Evolutionary conservation across 2,329 filamentous ascomycete species (phyloP).

Genomic region (Thelonectria blattea): DNA sequence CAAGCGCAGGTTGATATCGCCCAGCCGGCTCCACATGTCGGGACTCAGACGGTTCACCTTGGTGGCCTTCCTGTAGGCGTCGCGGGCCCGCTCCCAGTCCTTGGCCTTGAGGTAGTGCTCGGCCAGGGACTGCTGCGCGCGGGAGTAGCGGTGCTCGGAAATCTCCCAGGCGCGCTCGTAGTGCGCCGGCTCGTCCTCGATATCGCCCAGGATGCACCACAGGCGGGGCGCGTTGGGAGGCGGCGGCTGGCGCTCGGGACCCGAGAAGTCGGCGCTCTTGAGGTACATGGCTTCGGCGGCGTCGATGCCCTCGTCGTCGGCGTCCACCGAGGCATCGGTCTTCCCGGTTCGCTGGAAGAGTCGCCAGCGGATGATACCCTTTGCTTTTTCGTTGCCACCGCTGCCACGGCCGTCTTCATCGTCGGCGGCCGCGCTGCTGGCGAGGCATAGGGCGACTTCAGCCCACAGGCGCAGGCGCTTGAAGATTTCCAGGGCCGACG

Average conservation of each 20-base stretch:
- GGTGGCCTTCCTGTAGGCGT: slow-evolving; percentile 80
- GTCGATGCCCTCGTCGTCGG: slow-evolving; percentile 57
- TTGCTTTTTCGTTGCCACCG: slow-evolving; percentile 79
- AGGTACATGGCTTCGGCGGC: slow-evolving; percentile 60
- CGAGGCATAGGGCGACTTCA: slow-evolving; percentile 90
- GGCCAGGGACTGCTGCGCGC: slow-evolving; percentile 86
- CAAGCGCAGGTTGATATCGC: slow-evolving; percentile 84
- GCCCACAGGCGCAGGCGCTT: slow-evolving; percentile 93
- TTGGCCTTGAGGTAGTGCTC: slow-evolving; percentile 74
- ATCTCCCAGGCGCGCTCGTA: slow-evolving; percentile 90
- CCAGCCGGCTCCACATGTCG: slow-evolving; percentile 86
- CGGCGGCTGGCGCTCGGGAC: slow-evolving; percentile 70
- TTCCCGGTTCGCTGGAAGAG: slow-evolving; percentile 71
- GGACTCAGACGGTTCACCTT: slow-evolving; percentile 81
- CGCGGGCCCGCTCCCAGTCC: slow-evolving; percentile 71
- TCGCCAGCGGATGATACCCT: slow-evolving; percentile 75
- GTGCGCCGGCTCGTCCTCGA: slow-evolving; percentile 75
- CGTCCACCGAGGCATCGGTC: slow-evolving; percentile 42
- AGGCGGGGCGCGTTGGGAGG: slow-evolving; percentile 85
- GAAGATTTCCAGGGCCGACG: slow-evolving; percentile 94
- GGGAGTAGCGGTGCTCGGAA: slow-evolving; percentile 78
- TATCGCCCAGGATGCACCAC: slow-evolving; percentile 91
- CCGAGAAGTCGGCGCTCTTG: slow-evolving; percentile 59
- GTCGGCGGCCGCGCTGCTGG: slow-evolving; percentile 64
- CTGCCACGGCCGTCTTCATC: slow-evolving; percentile 60